These are phyloP conservation scores for Gigaspora rosea DNA, from an alignment of 192 early-diverging fungal genomes.

Conservation along the genomic window DNA sequence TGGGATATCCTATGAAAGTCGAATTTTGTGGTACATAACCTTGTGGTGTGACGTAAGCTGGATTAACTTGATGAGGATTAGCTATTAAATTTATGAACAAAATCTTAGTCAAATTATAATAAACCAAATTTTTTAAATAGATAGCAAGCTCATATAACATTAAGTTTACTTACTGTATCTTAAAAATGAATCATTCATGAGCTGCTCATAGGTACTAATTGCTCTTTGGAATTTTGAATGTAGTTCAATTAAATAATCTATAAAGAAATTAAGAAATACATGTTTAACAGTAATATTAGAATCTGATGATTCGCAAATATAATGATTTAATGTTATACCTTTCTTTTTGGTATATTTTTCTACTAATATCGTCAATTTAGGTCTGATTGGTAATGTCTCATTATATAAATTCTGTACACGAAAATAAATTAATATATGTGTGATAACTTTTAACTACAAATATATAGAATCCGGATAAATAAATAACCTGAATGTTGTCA, in stretches of 20 bases:
- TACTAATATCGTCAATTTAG: conserved; percentile 83
- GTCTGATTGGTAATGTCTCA: conserved; percentile 76
- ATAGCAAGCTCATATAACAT: conserved; percentile 8
- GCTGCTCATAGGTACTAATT: conserved; percentile 69
- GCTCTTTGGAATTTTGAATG: conserved; percentile 77
- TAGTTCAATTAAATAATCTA: conserved; percentile 72
- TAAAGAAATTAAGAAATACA: conserved; percentile 2
- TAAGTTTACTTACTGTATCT: conserved; percentile 49
- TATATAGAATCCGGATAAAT: not conserved
- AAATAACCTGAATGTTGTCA: conserved; percentile 70
- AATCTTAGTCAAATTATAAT: not conserved
- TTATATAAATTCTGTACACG: conserved; percentile 62
- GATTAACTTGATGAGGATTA: too few relatives aligned
- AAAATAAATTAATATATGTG: conserved; percentile 12
- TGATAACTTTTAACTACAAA: not conserved
- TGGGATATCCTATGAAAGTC: not conserved
- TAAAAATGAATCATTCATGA: conserved; percentile 67
- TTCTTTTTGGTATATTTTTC: conserved; percentile 84
- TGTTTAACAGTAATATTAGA: not conserved
- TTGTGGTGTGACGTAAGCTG: too few relatives aligned
- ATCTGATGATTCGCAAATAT: not conserved
- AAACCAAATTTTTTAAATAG: conserved; percentile 21
- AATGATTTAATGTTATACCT: conserved; percentile 48
- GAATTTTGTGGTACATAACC: too few relatives aligned
- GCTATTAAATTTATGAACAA: too few relatives aligned